Evolutionary conservation across 2,329 filamentous ascomycete species (phyloP).

Genomic region (Blastomyces percursus): DNA sequence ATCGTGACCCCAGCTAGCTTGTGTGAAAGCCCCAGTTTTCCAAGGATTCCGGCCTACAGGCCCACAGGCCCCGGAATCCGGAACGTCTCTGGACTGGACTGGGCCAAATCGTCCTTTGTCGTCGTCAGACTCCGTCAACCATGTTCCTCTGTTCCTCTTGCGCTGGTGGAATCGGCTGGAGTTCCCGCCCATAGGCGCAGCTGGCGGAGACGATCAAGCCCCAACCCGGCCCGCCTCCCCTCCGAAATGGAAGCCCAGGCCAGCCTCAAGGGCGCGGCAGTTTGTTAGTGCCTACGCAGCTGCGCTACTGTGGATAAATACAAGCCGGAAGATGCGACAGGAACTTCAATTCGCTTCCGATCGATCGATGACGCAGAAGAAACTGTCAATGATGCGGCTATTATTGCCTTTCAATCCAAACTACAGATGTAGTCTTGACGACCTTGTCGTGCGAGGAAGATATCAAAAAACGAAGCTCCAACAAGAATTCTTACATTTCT

Average conservation of each 20-base stretch:
- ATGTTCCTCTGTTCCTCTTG: neutral
- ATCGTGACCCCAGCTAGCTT: neutral
- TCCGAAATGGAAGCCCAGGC: neutral
- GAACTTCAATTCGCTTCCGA: neutral
- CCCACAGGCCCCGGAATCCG: neutral
- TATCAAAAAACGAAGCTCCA: too few relatives aligned
- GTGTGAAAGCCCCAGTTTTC: neutral
- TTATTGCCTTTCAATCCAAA: neutral
- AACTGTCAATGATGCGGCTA: neutral
- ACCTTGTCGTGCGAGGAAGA: too few relatives aligned
- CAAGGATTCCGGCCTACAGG: neutral
- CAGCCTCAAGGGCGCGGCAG: neutral
- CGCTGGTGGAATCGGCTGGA: neutral
- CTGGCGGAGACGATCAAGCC: too few relatives aligned
- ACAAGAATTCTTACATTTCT: too few relatives aligned
- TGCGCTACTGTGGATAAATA: neutral
- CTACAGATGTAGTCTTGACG: too few relatives aligned
- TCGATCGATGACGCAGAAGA: neutral
- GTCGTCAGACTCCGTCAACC: neutral
- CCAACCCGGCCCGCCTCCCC: too few relatives aligned
- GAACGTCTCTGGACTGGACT: neutral
- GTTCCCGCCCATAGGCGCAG: neutral
- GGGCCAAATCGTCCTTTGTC: neutral
- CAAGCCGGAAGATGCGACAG: neutral
- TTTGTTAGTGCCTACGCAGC: neutral